Evolutionary conservation across 2,329 filamentous ascomycete genomes (phyloP), one percentile per base, ranked within the genome.

Genomic region (Orbilia oligospora): DNA sequence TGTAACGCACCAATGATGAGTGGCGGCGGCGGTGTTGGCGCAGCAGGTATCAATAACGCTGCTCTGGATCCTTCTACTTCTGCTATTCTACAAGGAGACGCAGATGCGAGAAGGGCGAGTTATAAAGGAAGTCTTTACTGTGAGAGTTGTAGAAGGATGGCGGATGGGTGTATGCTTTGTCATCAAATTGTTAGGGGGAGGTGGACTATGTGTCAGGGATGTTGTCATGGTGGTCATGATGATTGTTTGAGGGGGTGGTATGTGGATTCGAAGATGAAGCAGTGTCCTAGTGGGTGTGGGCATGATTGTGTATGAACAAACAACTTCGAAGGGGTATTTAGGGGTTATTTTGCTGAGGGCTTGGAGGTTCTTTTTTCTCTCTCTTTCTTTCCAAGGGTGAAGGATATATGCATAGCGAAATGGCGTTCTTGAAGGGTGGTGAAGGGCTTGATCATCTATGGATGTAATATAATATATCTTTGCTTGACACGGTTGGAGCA

Each of bases 131-230:
- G 79, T 36, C 71, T 80, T 53, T 81, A 76, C 16, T 81, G 80
- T 27, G 79, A 81, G n/a, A 77, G 80, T 20, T 81, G 81, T 55
- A 64, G 66, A 46, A 58, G 64, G 24, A 67, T 80, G 65, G 71
- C 80, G 48, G 81, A 81, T 41, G 81, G 81, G 41, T 81, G 81
- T 30, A 80, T 81, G 33, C 79, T 81, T 67, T 81, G 81, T 27
- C 71, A 80, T 55, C 80, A 80, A 30, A 79, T 77, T 6, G 81
- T 81, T 46, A 80, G 80, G 49, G 79, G 80, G 22, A 78, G 80
- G 38, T 82, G 81, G 81, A 80, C 79, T 27, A 81, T 82, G 80
- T 82, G 81, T 36, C 80, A 81, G 80, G 80, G 79, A 38, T 81
- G 80, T 49, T 81, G 36, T 51, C 81, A 81, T 48, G 81, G 81